Conservation (phyloP, 192 early-diverging fungal genomes). For the Pilaira anomala region DNA sequence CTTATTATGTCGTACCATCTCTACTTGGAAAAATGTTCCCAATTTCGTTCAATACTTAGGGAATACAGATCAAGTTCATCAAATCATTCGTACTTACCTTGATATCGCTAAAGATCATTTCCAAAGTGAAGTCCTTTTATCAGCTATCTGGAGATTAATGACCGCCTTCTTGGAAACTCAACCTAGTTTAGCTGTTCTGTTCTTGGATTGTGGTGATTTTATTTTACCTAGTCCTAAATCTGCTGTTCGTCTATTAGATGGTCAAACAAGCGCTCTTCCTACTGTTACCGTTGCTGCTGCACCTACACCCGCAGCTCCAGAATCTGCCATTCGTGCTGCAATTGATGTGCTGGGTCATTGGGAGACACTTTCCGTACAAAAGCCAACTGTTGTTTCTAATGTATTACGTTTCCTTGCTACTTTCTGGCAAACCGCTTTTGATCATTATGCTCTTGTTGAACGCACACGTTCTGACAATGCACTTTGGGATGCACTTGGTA, state of each 20-base stretch:
- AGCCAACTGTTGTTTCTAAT: slow-evolving; percentile 43
- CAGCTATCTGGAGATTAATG: slow-evolving; percentile 48
- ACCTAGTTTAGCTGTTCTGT: slow-evolving; percentile 40
- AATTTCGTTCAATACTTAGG: slow-evolving; percentile 51
- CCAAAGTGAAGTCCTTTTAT: slow-evolving; percentile 20
- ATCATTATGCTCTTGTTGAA: slow-evolving; percentile 38
- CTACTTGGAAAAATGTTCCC: slow-evolving; percentile 37
- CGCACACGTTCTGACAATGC: slow-evolving; percentile 34
- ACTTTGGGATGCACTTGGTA: slow-evolving; percentile 43
- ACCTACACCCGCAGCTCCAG: not conserved
- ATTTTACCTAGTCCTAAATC: slow-evolving; percentile 37
- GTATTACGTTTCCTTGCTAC: slow-evolving; percentile 43
- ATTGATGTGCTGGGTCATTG: slow-evolving; percentile 37
- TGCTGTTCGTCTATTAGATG: slow-evolving; percentile 15
- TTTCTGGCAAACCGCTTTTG: slow-evolving; percentile 46
- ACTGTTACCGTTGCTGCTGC: not conserved
- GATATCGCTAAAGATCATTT: slow-evolving; percentile 16
- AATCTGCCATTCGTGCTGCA: slow-evolving; percentile 41
- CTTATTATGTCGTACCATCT: slow-evolving; percentile 36
- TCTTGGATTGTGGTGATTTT: slow-evolving; percentile 33
- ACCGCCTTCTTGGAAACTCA: slow-evolving; percentile 43
- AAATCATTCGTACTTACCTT: slow-evolving; percentile 26
- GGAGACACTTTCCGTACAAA: slow-evolving; percentile 24
- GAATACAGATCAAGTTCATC: slow-evolving; percentile 38
- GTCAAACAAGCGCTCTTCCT: not conserved